Base-by-base conservation (phyloP, 257 asterid species). In the Euphrasia confusa region DNA sequence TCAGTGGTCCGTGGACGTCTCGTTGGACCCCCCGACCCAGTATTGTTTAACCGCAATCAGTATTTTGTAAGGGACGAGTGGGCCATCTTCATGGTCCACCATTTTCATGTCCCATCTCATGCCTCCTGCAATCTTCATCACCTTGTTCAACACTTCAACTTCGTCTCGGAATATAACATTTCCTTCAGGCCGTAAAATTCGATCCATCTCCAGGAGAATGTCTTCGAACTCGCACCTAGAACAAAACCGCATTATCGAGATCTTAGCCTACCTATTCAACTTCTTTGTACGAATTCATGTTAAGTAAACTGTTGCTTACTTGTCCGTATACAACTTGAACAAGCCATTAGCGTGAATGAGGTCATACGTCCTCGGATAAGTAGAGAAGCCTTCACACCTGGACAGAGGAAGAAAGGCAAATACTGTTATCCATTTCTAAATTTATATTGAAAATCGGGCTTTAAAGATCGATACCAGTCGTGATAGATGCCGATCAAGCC, bases 321-420 rank as follows among this genome's bases (percentile, higher is more conserved):
- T 90, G 84, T 85, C 90, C 72, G 72, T 76, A 63, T 81, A 90
- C 78, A 87, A 68, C 56, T 75, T 85, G 81, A 90, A 90, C 53
- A 83, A 64, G 42, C 87, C 90, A 66, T 66, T 80, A 18, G 89
- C 96, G 68, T 90, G 97, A 69, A 90, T 66, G 68, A 90, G 89
- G 69, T 90, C 97, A 47, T 90, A 90, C 1, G 97, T 87, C 74
- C 97, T 85, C 57, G 97, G 97, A 78, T 90, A 90, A 4, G 97
- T 87, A 3, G 96, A 87, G 87, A 90, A 87, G 21, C 95, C 96
- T 79, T 90, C 97, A 72, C 96, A 90, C 97, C 97, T 90, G 65
- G 74, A 48, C 40, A 54, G 35, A 42, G 2, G 28, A 10, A 63
- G 10, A 40, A 48, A 59, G 66, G 7, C 11, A 58, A 11, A 4